A percentile compares a stretch with the other conserved stretches of the same genome.
phyloP scores from a whole-genome alignment of 805 yeast species.

The Candida suzukii region DNA sequence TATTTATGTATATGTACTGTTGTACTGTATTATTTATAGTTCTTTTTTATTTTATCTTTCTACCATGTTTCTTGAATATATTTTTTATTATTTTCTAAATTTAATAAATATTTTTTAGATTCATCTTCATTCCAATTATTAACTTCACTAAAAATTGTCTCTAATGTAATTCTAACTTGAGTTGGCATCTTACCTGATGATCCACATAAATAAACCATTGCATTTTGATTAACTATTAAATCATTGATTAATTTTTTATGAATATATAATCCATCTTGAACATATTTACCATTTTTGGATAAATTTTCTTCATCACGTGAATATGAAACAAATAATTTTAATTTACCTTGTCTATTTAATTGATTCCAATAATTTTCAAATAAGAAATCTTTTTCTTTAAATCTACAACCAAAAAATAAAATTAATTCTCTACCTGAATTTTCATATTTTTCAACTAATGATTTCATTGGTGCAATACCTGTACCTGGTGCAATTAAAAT shows the following conservation, averaged over 20 bases:
- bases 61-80: conserved; percentile 91
- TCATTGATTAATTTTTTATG: conserved; percentile 43
- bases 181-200: conserved; percentile 92
- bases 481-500: conserved; percentile 90
- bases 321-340: conserved; percentile 38
- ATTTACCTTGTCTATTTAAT: conserved; percentile 24
- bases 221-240: conserved; percentile 46
- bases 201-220: conserved; percentile 78
- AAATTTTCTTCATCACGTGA: conserved; percentile 35
- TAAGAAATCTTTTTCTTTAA: conserved; percentile 56
- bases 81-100: conserved; percentile 56
- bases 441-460: conserved; percentile 43
- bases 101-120: conserved; percentile 44
- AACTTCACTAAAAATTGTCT: conserved; percentile 47
- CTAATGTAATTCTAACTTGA: conserved; percentile 75
- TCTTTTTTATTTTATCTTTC: conserved; percentile 1
- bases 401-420: conserved; percentile 74
- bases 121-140: conserved; percentile 32
- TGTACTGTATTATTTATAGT: no score
- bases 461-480: conserved; percentile 90
- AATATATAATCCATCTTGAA: conserved; percentile 64
- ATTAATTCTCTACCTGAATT: conserved; percentile 27
- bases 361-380: conserved; percentile 50
- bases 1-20: no score
- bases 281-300: conserved; percentile 41